phyloP scores from a whole-genome alignment of 768 basidiomycete genomes.

The Austroboletus festivus region DNA sequence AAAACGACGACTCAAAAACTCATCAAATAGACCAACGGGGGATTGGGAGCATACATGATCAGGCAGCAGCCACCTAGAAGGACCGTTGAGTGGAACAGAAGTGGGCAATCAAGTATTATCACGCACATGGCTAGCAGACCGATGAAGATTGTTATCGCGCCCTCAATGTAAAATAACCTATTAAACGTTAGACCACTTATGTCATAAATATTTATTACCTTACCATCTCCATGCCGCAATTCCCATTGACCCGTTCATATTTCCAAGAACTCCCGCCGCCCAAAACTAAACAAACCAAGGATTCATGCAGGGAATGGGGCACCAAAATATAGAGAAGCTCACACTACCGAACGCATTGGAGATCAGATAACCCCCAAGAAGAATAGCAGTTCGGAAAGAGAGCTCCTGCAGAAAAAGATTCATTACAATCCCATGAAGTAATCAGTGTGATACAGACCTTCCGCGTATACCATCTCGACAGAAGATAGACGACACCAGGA shows the following conservation, averaged over 20 bases:
- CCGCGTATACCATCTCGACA: constrained; percentile 57
- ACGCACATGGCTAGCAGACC: not conserved
- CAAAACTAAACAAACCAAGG: not conserved
- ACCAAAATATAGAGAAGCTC: no score
- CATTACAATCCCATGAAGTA: no score
- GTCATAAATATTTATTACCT: not conserved
- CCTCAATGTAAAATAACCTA: not conserved
- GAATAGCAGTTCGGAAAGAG: constrained; percentile 58
- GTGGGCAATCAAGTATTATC: not conserved
- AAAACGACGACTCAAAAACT: not conserved
- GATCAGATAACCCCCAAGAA: constrained; percentile 58
- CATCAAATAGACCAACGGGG: not conserved
- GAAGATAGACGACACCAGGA: constrained; percentile 27
- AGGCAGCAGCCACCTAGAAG: not conserved
- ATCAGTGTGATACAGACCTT: constrained; percentile 16
- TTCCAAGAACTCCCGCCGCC: constrained; percentile 63
- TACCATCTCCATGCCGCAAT: not conserved
- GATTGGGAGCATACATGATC: not conserved
- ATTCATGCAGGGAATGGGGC: not conserved
- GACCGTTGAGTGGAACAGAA: not conserved
- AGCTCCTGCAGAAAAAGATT: no score
- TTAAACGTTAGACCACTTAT: not conserved
- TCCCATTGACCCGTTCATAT: constrained; percentile 64
- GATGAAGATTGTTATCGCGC: not conserved
- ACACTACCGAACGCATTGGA: constrained; percentile 69